Evolutionary conservation across 2,329 filamentous ascomycete genomes (phyloP), one percentile per base, ranked within the genome.

Genomic region (Diaporthe ampelina): DNA sequence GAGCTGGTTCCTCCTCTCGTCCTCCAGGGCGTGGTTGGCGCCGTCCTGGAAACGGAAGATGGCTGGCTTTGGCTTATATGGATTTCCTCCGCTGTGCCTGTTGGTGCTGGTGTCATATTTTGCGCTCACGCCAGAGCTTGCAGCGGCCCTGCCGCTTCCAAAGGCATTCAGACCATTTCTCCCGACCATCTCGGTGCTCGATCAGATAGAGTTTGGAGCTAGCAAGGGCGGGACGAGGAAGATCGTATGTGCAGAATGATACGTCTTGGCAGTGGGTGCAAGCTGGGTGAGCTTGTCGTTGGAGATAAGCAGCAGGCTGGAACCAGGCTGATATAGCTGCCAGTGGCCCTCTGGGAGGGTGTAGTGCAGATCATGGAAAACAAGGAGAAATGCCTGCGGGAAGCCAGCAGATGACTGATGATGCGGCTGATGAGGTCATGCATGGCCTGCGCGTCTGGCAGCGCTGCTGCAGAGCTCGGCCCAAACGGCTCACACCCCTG

Each of bases 41-140:
- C 84, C 85, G 81, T 90, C 88, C 59, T 83, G 84, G 78, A 89
- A 89, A 0, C 82, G 78, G 1, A 75, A 67, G 73, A 75, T 75
- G 76, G 40, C 68, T 26, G 74, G 74, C 29, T 65, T 75, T 17
- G 74, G 67, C 37, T 59, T 73, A 21, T 59, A 71, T 6, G 71
- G 72, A 17, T 74, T 74, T 6, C 32, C 35, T 9, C 26, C 45
- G 37, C 37, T 13, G n/a, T 71, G 59, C 13, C 50, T 45, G 32
- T 11, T 4, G 29, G 45, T 24, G 29, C 45, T 26, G 45, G 13
- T 52, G 63, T 4, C 13, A 21, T 1, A 6, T 9, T 32, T 17
- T 1, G 26, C 7, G 59, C n/a, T 65, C 17, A 8, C 21, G 24
- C 63, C 32, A 21, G 63, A 52, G 63, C 29, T 40, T 1, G 17